Percentiles rank a stretch among this genome's conserved stretches.
Evolutionary conservation across 2,329 filamentous ascomycete species (phyloP).

Genomic region (Fusarium xylarioides): DNA sequence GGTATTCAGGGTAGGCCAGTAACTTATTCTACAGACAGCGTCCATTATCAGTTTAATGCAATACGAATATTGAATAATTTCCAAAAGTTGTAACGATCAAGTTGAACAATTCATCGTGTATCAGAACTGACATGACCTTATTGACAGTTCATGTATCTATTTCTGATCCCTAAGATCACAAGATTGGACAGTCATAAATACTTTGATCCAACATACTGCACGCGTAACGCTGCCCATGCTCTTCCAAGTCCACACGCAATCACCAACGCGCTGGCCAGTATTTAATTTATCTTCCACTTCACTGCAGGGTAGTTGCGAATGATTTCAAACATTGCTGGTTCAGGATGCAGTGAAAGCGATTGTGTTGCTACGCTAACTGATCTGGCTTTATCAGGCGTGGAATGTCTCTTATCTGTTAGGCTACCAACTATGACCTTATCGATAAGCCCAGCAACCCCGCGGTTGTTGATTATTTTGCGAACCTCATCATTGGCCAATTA

Average conservation of each 20-base stretch:
- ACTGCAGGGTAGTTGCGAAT: rapidly evolving
- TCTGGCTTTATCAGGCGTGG: rapidly evolving
- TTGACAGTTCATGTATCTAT: neutral
- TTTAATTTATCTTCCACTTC: neutral
- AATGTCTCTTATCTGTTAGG: neutral
- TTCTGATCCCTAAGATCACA: too few relatives aligned
- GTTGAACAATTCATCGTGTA: neutral
- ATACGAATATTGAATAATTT: too few relatives aligned
- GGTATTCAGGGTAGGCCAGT: neutral
- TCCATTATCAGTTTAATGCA: neutral
- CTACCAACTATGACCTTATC: neutral
- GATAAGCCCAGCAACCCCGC: neutral
- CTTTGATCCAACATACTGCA: neutral
- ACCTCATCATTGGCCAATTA: neutral
- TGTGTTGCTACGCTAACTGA: neutral
- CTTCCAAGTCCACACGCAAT: too few relatives aligned
- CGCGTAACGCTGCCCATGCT: neutral
- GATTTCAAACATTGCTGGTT: neutral
- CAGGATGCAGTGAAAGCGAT: rapidly evolving
- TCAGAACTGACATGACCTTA: rapidly evolving
- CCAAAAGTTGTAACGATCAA: rapidly evolving
- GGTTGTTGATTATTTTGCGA: neutral
- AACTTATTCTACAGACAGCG: neutral
- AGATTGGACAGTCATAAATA: rapidly evolving
- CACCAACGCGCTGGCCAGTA: neutral